Evolutionary conservation across 495 filamentous ascomycete genomes (phyloP), one percentile per base, ranked within the genome.

Genomic region (Achaetomiella virescens): DNA sequence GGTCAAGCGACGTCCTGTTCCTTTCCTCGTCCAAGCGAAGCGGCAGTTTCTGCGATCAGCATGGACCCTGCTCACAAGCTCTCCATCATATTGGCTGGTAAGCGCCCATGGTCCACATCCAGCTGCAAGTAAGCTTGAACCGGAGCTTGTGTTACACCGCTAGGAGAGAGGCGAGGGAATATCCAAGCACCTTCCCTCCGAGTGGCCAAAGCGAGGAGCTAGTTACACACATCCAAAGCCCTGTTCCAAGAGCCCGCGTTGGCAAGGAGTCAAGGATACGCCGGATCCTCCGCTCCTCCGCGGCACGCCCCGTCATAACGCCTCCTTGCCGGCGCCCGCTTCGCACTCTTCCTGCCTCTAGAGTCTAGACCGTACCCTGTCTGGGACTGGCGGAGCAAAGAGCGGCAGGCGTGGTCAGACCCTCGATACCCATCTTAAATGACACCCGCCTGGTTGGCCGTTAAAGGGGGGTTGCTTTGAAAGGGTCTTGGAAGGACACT

Each of bases 381-480:
- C n/a, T 6, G 38, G 44, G 53, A 55, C 42, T 29, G 53, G 53
- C 53, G 53, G 43, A 48, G 53, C 53, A 48, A 46, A 8, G 18
- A 40, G 38, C 38, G 27, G 21, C 36, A 29, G 44, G 36, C 36
- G 17, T 36, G 22, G 46, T 50, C 45, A 57, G 54, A 57, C 45
- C 54, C 54, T 48, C 42, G 49, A 17, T 25, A 7, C 40, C 11
- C 48, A 38, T 22, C 48, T 38, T 8, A 40, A 45, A 31, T 18
- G 44, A 46, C 4, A 20, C 48, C 15, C 33, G 14, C 21, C 36
- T 27, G 18, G 48, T 10, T 51, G 36, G 48, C 25, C 31, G 18
- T 22, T 33, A 38, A 7, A 18, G 24, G n/a, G n/a, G 22, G 38
- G 9, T 10, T 4, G 14, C 11, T 29, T 17, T 2, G 17, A 40